phyloP scores from a whole-genome alignment of 192 early-diverging fungal genomes.

The Coemansia sp. region DNA sequence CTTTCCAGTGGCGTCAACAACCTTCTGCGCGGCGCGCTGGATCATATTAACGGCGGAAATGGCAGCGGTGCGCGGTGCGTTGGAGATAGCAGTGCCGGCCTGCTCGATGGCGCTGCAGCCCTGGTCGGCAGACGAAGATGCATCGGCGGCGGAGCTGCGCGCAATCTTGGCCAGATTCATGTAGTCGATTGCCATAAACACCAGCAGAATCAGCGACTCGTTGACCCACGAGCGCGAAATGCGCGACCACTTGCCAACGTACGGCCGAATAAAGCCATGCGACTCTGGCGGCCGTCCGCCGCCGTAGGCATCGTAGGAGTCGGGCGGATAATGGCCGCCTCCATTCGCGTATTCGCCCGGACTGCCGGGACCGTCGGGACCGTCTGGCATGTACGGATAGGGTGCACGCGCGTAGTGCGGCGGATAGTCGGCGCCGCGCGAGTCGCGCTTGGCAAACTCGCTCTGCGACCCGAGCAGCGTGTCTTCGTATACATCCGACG shows the following conservation, averaged over 20 bases:
- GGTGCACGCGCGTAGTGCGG: neutral
- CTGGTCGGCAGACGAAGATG: neutral
- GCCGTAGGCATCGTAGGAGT: constrained; percentile 1
- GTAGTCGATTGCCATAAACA: constrained; percentile 33
- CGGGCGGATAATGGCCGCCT: neutral
- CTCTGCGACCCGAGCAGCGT: constrained; percentile 3
- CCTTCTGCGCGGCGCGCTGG: constrained; percentile 6
- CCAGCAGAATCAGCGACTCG: constrained; percentile 33
- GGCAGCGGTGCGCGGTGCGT: constrained; percentile 28
- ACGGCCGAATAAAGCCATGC: constrained; percentile 18
- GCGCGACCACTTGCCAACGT: constrained; percentile 39
- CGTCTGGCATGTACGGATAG: neutral
- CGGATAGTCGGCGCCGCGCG: neutral
- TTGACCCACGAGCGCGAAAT: constrained; percentile 41
- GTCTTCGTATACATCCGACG: constrained; percentile 7
- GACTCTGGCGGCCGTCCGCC: neutral
- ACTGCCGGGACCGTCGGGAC: neutral
- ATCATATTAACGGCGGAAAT: constrained; percentile 25
- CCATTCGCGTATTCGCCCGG: neutral
- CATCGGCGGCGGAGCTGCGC: constrained; percentile 12
- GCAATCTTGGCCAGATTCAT: constrained; percentile 21
- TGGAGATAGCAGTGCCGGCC: constrained; percentile 23
- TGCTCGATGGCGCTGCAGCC: constrained; percentile 24
- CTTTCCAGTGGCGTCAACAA: constrained; percentile 15
- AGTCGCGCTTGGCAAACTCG: neutral